phyloP scores from a whole-genome alignment of 805 yeast species.

The Yamadazyma akitaensis region DNA sequence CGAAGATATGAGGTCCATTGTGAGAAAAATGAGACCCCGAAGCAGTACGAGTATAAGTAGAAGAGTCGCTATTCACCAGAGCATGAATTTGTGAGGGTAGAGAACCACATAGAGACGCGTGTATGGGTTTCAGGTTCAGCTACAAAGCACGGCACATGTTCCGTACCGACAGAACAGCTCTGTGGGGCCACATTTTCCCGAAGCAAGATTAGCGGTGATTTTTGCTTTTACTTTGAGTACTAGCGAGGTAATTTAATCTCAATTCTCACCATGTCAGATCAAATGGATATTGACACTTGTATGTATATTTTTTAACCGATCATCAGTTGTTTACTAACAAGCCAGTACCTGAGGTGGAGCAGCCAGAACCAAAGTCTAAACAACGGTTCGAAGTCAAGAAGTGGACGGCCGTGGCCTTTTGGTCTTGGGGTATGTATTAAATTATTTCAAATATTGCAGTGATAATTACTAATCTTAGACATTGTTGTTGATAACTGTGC shows the following conservation, averaged over 20 bases:
- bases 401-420: conserved; percentile 99
- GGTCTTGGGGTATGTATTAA: conserved; percentile 84
- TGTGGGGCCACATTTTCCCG: too few relatives aligned
- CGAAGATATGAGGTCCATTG: conserved; percentile 47
- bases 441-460: not conserved
- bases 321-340: conserved; percentile 16
- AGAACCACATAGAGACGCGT: not conserved
- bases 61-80: not conserved
- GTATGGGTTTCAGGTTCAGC: too few relatives aligned
- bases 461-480: conserved; percentile 35
- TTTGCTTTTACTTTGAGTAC: too few relatives aligned
- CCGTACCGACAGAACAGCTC: not conserved
- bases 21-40: not conserved
- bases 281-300: conserved; percentile 31
- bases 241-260: too few relatives aligned
- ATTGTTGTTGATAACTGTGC: conserved; percentile 95
- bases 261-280: conserved; percentile 22
- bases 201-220: too few relatives aligned
- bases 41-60: not conserved
- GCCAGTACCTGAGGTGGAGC: conserved; percentile 17
- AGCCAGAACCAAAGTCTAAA: conserved; percentile 19
- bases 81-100: not conserved
- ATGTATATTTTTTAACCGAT: conserved; percentile 10
- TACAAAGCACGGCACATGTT: too few relatives aligned
- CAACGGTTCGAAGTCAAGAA: conserved; percentile 87